Conservation (phyloP, 2,329 filamentous ascomycete species). For the Stachybotrys elegans region DNA sequence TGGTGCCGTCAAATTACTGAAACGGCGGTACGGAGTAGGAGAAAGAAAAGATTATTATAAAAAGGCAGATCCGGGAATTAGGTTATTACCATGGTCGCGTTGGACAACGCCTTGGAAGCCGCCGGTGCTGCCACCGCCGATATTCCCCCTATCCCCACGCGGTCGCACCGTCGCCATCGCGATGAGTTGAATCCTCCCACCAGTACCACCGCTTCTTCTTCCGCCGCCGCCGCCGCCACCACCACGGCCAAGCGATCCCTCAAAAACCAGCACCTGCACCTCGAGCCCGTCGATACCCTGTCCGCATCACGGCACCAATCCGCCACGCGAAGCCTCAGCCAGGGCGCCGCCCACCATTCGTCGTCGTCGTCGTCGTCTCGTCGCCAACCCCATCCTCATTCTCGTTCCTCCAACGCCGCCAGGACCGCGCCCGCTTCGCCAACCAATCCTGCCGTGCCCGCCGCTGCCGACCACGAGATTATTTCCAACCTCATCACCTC, state of each 20-base stretch:
- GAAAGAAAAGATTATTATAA: too few species aligned
- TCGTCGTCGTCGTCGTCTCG: conserved; percentile 1
- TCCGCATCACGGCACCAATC: too few species aligned
- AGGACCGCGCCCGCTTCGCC: conserved; percentile 4
- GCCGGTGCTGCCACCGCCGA: conserved; percentile 16
- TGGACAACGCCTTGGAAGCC: too few species aligned
- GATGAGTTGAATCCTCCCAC: conserved; percentile 4
- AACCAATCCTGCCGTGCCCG: conserved; percentile 22
- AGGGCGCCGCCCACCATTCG: neutral
- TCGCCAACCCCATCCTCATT: neutral
- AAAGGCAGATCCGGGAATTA: too few species aligned
- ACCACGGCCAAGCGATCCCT: conserved; percentile 9
- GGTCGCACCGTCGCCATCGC: conserved; percentile 15
- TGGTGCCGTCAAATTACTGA: too few species aligned
- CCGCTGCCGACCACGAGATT: conserved; percentile 63
- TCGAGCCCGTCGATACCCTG: neutral
- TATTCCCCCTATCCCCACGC: conserved; percentile 25
- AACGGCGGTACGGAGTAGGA: too few species aligned
- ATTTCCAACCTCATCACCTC: conserved; percentile 67
- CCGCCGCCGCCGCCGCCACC: conserved; percentile 5
- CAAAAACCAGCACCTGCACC: neutral
- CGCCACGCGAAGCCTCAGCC: conserved; percentile 3
- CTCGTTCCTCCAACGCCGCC: conserved; percentile 5
- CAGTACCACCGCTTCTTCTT: conserved; percentile 11
- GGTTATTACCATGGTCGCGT: too few species aligned